Base-by-base conservation (phyloP, 108 stramenopile species). In the Hondaea fermentalgiana region DNA sequence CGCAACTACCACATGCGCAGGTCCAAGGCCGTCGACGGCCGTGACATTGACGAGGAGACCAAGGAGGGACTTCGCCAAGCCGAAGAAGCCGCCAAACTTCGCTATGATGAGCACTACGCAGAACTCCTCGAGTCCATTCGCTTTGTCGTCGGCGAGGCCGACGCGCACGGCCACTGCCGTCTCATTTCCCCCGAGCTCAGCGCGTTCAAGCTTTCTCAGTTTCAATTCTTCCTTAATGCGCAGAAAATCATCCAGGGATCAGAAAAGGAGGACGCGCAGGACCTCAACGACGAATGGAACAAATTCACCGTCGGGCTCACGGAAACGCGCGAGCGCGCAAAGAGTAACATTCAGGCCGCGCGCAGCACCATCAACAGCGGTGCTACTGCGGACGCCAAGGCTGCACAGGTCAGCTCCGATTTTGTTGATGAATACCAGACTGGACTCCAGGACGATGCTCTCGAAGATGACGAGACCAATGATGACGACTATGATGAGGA, bases 231-330 rank as follows among this genome's bases (percentile, higher is more conserved):
- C 28, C 28, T 83, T 2, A 83, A 83, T 35, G 45, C 49, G 25
- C 76, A 83, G 49, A 83, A 83, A 45, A 83, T 83, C 4, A 83
- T 83, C 51, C 76, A 83, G 51, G 76, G 76, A 12, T 83, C 76
- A 12, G 49, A 83, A 23, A 83, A 53, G 76, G 51, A 83, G 49
- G 76, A 83, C 51, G 76, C 76, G 19, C 44, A 53, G 10, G 76
- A 83, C 28, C 76, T 83, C 51, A 83, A 53, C 4, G 76, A 83
- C 25, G 76, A 83, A 45, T 83, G 76, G 76, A 83, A 83, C 76
- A 83, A 53, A 12, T 83, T 47, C 51, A 53, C 76, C 45, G 76
- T n/a, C n/a, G 49, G 76, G 17, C 76, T 83, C 42, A 69, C 64
- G 21, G 42, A 69, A 12, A 14, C 10, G 2, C 64, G 64, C 42